These are phyloP conservation scores for Hypoxylon sp. DNA, from an alignment of 2,329 filamentous ascomycete genomes.

Conservation along the genomic window DNA sequence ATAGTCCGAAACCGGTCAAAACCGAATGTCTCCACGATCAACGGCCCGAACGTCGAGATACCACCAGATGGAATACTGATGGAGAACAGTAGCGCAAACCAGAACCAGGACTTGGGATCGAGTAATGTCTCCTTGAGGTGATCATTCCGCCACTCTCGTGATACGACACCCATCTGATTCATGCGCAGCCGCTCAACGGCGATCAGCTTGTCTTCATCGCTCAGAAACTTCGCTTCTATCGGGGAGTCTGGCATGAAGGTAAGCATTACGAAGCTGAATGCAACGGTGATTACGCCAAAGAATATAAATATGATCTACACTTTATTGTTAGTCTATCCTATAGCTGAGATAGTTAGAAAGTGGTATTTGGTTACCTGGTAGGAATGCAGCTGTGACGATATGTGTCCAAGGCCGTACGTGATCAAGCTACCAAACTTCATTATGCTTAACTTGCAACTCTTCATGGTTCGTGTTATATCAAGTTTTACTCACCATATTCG, in stretches of 20 bases:
- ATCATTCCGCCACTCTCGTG: slow-evolving; percentile 65
- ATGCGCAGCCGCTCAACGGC: slow-evolving; percentile 68
- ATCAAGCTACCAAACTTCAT: slow-evolving; percentile 66
- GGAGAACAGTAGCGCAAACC: slow-evolving; percentile 68
- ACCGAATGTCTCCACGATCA: slow-evolving; percentile 68
- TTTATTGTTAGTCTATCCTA: neutral
- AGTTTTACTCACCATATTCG: slow-evolving; percentile 62
- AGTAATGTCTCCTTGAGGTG: slow-evolving; percentile 68
- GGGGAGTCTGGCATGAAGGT: slow-evolving; percentile 66
- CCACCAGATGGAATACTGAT: slow-evolving; percentile 70
- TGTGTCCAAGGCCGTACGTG: slow-evolving; percentile 71
- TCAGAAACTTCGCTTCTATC: slow-evolving; percentile 66
- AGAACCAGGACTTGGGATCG: slow-evolving; percentile 73
- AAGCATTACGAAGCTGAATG: slow-evolving; percentile 62
- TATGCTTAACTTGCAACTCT: neutral
- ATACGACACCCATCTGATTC: slow-evolving; percentile 69
- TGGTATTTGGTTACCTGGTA: slow-evolving; percentile 42
- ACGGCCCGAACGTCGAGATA: slow-evolving; percentile 66
- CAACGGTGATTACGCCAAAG: slow-evolving; percentile 66
- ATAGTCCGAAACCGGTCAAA: slow-evolving; percentile 66
- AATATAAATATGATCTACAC: slow-evolving; percentile 61
- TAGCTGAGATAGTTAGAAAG: slow-evolving; percentile 43
- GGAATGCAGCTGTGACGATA: slow-evolving; percentile 60
- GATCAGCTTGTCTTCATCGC: slow-evolving; percentile 65
- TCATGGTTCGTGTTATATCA: slow-evolving; percentile 3